Conservation (phyloP, 2,329 filamentous ascomycete species). For the Camillea tinctor region DNA sequence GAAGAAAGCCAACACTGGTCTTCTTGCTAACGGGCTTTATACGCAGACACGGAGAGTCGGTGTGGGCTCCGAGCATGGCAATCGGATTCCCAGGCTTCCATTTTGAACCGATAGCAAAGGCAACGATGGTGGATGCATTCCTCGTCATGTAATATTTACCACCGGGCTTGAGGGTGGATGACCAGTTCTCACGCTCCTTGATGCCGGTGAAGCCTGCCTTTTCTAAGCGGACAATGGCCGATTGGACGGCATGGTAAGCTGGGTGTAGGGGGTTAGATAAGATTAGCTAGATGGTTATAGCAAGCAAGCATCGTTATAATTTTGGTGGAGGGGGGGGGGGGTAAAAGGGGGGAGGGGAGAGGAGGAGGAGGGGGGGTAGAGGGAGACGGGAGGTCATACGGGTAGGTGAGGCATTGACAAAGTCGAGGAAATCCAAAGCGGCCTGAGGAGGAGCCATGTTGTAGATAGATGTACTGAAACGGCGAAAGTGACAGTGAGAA, state of each 20-base stretch:
- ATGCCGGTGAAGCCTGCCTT: constrained; percentile 85
- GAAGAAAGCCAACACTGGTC: constrained; percentile 79
- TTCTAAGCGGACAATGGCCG: constrained; percentile 71
- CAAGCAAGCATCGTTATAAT: constrained; percentile 6
- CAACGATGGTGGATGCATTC: constrained; percentile 87
- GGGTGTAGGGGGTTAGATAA: constrained; percentile 5
- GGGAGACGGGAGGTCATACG: constrained; percentile 52
- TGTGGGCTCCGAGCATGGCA: constrained; percentile 92
- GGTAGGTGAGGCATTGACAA: constrained; percentile 91
- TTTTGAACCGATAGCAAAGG: constrained; percentile 85
- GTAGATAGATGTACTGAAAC: constrained; percentile 20
- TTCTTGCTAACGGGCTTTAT: constrained; percentile 95
- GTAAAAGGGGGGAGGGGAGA: too few relatives aligned
- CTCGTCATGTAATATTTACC: constrained; percentile 96
- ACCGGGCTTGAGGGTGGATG: constrained; percentile 73
- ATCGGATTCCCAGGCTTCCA: constrained; percentile 92
- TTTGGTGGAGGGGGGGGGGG: too few relatives aligned
- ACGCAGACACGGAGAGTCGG: constrained; percentile 87
- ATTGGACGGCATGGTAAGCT: constrained; percentile 94
- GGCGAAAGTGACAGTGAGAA: neutral
- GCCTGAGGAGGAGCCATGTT: constrained; percentile 54
- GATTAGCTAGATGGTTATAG: constrained; percentile 16
- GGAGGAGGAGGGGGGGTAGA: too few relatives aligned
- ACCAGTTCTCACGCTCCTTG: constrained; percentile 89
- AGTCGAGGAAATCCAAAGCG: constrained; percentile 84